Evolutionary conservation across 2,329 filamentous ascomycete genomes (phyloP).

Genomic region (Thermochaetoides dissita): DNA sequence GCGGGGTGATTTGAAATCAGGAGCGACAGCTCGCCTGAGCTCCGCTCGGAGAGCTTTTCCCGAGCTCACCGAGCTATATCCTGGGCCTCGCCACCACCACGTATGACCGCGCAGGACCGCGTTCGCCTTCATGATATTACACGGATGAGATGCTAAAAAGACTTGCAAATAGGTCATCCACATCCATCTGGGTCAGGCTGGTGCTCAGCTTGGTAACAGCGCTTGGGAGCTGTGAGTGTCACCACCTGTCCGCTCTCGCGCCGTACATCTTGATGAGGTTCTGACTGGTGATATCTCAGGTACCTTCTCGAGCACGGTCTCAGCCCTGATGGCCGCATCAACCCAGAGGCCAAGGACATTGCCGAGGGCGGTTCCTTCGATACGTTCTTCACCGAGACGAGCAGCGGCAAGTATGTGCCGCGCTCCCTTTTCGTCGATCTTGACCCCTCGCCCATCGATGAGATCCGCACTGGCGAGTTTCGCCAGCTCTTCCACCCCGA

Average conservation of each 20-base stretch:
- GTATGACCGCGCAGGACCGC: not conserved
- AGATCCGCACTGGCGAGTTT: slow-evolving; percentile 56
- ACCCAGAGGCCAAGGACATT: slow-evolving; percentile 45
- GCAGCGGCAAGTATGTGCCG: slow-evolving; percentile 57
- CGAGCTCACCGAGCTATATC: not conserved
- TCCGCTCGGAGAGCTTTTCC: not conserved
- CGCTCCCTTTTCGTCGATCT: slow-evolving; percentile 60
- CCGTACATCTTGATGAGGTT: too few species aligned
- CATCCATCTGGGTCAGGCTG: slow-evolving; percentile 54
- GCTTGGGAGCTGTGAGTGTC: slow-evolving; percentile 54
- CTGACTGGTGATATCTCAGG: slow-evolving; percentile 23
- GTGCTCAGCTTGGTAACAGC: slow-evolving; percentile 60
- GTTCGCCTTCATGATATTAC: not conserved
- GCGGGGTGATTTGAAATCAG: not conserved
- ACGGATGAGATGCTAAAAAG: slow-evolving; percentile 4
- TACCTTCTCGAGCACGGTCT: slow-evolving; percentile 63
- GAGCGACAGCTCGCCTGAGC: not conserved
- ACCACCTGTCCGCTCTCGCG: slow-evolving; percentile 24
- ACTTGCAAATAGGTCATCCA: slow-evolving; percentile 39
- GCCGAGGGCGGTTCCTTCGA: slow-evolving; percentile 52
- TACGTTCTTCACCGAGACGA: slow-evolving; percentile 63
- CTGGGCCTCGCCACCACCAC: not conserved
- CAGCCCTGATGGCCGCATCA: slow-evolving; percentile 47
- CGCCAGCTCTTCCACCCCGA: slow-evolving; percentile 60
- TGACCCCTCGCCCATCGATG: slow-evolving; percentile 59